Base-by-base conservation (phyloP, 2,329 filamentous ascomycete species). In the Magnaporthiopsis rhizophila region DNA sequence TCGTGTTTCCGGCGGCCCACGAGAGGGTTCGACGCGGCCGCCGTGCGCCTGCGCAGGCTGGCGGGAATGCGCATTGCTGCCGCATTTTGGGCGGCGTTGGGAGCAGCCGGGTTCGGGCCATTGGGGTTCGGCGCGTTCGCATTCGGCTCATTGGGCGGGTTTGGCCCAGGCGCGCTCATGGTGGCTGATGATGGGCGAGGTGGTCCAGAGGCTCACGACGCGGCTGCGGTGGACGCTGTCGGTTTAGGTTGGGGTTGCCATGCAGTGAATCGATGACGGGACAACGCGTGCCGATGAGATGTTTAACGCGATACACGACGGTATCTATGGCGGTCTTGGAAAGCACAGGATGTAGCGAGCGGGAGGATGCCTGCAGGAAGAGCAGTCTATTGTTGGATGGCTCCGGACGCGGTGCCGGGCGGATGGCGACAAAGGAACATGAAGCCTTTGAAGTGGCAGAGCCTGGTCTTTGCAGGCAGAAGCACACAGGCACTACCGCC, bases 21-120 rank as follows among this genome's bases (percentile, higher is more conserved):
- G 26, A 91, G 77, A 36, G 89, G 89, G 69, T 91, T 86, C 64
- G 80, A 53, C 12, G 78, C 60, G 76, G 77, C 65, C 80, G 81
- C 13, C 45, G 45, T 53, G 45, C 45, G 45, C 21, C 45, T 61
- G 62, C 28, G 77, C 74, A 58, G 72, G 68, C 66, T 74, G 62
- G 6, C 63, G 28, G 9, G 66, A 50, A 30, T 62, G 64, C 28
- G 61, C 61, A 28, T 64, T 53, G 32, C 38, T 36, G 32, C 50
- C 9, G 26, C 75, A 69, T 76, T 77, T 50, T 72, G 71, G 45
- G 45, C 45, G 45, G 18, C n/a, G 45, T 24, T 24, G 21, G 45
- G 45, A 24, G 45, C 45, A 8, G 45, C 21, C n/a, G 45, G 18
- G 18, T 53, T 64, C 58, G 56, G 59, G 64, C 11, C 64, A 32